phyloP scores from a whole-genome alignment of 176 grass and related monocot species.

The Puya raimondii region DNA sequence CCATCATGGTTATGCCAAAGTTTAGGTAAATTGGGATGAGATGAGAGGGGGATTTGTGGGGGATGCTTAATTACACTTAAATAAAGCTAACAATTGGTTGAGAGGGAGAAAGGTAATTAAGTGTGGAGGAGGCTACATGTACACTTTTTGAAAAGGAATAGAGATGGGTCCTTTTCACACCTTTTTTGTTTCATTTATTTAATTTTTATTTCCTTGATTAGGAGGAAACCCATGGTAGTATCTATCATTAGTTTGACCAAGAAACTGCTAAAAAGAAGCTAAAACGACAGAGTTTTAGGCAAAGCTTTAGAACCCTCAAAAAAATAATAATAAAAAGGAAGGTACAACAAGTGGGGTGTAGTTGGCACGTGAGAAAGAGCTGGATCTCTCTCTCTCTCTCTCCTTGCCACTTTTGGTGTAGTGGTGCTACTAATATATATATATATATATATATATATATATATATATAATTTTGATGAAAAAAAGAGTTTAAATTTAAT shows the following conservation, averaged over 20 bases:
- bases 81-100: background rate
- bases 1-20: conserved; percentile 1
- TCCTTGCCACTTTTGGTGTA: too few relatives aligned
- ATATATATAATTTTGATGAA: too few relatives aligned
- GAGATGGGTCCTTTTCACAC: too few relatives aligned
- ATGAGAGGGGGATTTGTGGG: background rate
- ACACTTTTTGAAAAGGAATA: too few relatives aligned
- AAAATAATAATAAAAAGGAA: background rate
- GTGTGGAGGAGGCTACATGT: too few relatives aligned
- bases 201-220: background rate
- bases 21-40: background rate
- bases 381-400: too few relatives aligned
- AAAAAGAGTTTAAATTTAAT: too few relatives aligned
- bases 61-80: background rate
- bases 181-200: background rate
- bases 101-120: background rate
- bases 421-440: too few relatives aligned
- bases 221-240: background rate
- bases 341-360: too few relatives aligned
- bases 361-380: too few relatives aligned
- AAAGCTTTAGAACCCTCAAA: background rate
- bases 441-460: too few relatives aligned
- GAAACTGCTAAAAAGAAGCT: background rate
- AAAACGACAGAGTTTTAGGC: background rate
- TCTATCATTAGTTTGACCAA: conserved; percentile 6